These are phyloP conservation scores for Solanum medicagineum DNA, from an alignment of 257 asterid genomes.

Conservation along the genomic window DNA sequence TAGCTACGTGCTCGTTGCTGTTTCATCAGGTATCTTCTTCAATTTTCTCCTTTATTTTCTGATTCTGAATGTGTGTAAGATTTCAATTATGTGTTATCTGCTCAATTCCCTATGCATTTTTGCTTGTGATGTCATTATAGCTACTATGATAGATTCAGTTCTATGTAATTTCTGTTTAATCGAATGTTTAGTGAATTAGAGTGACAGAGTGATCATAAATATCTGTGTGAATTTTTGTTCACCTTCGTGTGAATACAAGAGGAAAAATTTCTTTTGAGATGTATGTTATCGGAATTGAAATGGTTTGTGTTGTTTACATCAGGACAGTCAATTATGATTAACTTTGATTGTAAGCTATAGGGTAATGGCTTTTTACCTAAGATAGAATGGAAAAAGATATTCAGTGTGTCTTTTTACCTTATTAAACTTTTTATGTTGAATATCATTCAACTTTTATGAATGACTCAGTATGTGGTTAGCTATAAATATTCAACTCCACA, in stretches of 20 bases:
- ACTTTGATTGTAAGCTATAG: background rate
- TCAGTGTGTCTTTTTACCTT: no score
- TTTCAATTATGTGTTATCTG: background rate
- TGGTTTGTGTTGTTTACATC: background rate
- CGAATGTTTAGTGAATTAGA: background rate
- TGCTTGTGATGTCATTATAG: background rate
- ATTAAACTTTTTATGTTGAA: no score
- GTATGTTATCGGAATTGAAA: background rate
- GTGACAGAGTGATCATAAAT: background rate
- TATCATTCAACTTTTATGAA: background rate
- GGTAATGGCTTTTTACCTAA: no score
- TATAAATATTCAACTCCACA: background rate
- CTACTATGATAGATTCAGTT: background rate
- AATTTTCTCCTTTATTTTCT: background rate
- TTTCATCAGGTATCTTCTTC: background rate
- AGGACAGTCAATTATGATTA: background rate
- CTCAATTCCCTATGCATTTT: background rate
- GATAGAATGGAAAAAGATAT: no score
- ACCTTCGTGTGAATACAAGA: background rate
- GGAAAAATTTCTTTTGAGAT: background rate
- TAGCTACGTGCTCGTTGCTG: background rate
- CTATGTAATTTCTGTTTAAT: background rate
- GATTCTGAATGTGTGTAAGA: background rate
- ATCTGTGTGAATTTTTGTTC: no score
- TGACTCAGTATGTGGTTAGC: background rate